Evolutionary conservation across 768 basidiomycete species (phyloP).

Genomic region (Kwoniella heveanensis): DNA sequence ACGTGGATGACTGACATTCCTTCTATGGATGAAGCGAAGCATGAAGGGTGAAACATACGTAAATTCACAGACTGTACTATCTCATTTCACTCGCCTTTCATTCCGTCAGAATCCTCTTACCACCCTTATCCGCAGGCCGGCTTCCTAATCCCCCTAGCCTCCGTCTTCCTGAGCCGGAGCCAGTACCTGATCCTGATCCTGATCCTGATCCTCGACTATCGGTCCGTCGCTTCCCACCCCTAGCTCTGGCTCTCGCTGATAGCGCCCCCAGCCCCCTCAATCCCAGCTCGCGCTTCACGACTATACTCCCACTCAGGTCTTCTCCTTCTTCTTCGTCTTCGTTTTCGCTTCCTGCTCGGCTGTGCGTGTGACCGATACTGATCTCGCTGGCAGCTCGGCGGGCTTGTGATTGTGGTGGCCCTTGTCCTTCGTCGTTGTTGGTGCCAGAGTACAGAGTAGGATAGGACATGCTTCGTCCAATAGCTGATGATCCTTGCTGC

Average conservation of each 20-base stretch:
- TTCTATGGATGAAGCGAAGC: too few species aligned
- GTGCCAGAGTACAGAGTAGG: not conserved
- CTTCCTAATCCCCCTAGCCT: not conserved
- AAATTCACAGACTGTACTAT: too few species aligned
- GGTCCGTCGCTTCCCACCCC: conserved; percentile 8
- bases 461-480: conserved; percentile 18
- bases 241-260: not conserved
- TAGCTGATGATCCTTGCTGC: not conserved
- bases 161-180: not conserved
- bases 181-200: not conserved
- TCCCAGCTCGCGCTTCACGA: conserved; percentile 6
- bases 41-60: too few species aligned
- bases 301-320: not conserved
- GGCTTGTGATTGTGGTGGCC: too few species aligned
- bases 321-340: not conserved
- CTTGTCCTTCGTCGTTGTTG: not conserved
- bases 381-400: not conserved
- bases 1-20: too few species aligned
- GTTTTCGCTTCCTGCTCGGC: too few species aligned
- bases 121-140: not conserved
- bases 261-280: conserved; percentile 5
- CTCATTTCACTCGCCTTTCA: too few species aligned
- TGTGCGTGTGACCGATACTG: conserved; percentile 3
- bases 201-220: not conserved
- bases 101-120: not conserved